Evolutionary conservation across 306 rosid genomes (phyloP), one percentile per base, ranked within the genome.

Genomic region (Geum urbanum): DNA sequence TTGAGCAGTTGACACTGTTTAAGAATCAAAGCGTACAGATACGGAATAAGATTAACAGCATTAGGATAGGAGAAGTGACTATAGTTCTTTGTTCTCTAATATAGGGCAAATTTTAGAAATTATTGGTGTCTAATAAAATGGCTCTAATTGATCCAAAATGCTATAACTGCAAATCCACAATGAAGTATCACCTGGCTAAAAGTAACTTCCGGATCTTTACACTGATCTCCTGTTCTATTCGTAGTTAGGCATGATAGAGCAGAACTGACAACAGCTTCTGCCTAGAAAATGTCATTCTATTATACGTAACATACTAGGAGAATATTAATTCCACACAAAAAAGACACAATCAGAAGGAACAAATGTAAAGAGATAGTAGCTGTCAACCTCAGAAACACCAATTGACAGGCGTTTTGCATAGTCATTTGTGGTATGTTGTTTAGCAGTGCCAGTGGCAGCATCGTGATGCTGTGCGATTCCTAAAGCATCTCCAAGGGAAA

Each of bases 391-490:
- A 66, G 91, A 76, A 74, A 84, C 86, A 72, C 98, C 98, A 16
- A 81, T 73, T 69, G 86, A 87, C 19, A 90, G 74, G 50, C 98
- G 91, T 78, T 90, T 88, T 65, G 76, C 91, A 7, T 90, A 92
- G 83, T 92, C 98, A 77, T 92, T 20, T 40, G 98, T 92, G 43
- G 96, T 88, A 73, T 86, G 92, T 40, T 92, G 96, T 67, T 85
- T 80, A 61, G 98, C 96, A 39, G 98, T 92, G 60, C 98, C 98
- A 12, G 79, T 58, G 66, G 82, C 84, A 49, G 96, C 98, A 86
- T 90, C 98, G 43, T 92, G 98, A 73, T 90, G 98, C 72, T 92
- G 98, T 32, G 79, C 86, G 67, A 84, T 81, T 75, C 96, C 98
- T 56, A 92, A 83, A 74, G 96, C 96, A 75, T 90, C 96, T 52